These are phyloP conservation scores for Botrytis tulipae DNA, from an alignment of 2,329 filamentous ascomycete species.

Conservation along the genomic window DNA sequence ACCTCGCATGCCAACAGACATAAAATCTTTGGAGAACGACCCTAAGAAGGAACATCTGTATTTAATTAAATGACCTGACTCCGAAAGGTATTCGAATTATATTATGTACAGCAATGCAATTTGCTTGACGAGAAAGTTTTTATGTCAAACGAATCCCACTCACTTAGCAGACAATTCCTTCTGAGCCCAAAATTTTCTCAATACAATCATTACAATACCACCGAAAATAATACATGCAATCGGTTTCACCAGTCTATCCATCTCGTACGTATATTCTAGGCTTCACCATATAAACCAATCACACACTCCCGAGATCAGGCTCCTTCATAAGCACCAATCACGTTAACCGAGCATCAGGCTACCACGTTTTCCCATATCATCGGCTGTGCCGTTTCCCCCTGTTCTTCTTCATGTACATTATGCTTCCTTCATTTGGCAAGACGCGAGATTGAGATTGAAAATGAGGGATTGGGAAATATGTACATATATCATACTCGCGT, in stretches of 20 bases:
- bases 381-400: not conserved
- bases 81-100: not conserved
- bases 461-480: not conserved
- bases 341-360: not conserved
- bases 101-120: not conserved
- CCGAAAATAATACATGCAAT: not conserved
- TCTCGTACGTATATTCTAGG: not conserved
- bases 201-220: not conserved
- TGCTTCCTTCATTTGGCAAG: not conserved
- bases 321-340: not conserved
- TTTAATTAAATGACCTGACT: not conserved
- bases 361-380: not conserved
- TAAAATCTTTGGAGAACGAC: not conserved
- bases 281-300: not conserved
- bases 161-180: not conserved
- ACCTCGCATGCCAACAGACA: not conserved
- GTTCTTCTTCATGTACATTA: not conserved
- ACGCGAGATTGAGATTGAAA: not conserved
- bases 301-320: not conserved
- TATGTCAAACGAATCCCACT: not conserved
- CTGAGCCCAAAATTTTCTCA: not conserved
- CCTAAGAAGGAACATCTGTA: not conserved
- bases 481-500: too few species aligned
- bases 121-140: not conserved
- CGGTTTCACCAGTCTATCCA: not conserved